Evolutionary conservation across 108 stramenopile species (phyloP).

Genomic region (Parietichytrium sp.): DNA sequence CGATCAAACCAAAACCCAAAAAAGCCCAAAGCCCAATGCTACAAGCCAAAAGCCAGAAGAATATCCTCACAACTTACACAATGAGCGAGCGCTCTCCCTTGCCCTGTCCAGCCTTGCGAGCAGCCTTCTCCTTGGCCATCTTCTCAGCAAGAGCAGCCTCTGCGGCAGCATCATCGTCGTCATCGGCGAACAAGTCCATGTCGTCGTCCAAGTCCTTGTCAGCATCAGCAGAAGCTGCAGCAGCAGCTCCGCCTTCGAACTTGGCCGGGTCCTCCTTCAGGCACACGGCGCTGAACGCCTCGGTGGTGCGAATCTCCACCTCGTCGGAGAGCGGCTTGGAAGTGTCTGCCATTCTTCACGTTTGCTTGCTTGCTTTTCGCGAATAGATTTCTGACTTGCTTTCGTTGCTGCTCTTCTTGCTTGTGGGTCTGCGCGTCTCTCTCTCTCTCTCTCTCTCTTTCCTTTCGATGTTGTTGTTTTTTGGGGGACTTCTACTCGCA

Average conservation of each 20-base stretch:
- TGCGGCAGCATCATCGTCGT: constrained; percentile 34
- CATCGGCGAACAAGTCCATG: constrained; percentile 2
- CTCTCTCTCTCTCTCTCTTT: too few relatives aligned
- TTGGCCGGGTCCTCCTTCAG: constrained; percentile 30
- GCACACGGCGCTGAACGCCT: constrained; percentile 8
- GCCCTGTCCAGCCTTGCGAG: constrained; percentile 35
- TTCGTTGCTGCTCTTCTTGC: too few relatives aligned
- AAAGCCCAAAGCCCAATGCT: too few relatives aligned
- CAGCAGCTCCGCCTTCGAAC: background rate
- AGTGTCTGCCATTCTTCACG: too few relatives aligned
- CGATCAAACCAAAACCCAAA: too few relatives aligned
- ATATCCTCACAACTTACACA: too few relatives aligned
- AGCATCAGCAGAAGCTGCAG: background rate
- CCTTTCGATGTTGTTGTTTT: too few relatives aligned
- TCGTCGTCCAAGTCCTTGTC: constrained; percentile 1
- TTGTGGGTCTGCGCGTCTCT: too few relatives aligned
- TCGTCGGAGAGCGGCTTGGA: constrained; percentile 26
- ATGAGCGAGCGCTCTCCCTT: constrained; percentile 56
- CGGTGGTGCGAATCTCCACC: constrained; percentile 18
- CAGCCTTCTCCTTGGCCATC: constrained; percentile 37
- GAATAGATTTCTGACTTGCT: too few relatives aligned
- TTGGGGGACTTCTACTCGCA: too few relatives aligned
- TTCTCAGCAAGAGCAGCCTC: constrained; percentile 37
- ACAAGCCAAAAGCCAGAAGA: too few relatives aligned
- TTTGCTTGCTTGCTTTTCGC: too few relatives aligned